Evolutionary conservation across 371 early-diverging fungal species (phyloP), one percentile per base, ranked within the genome.

Genomic region (Rhizopus stolonifer): DNA sequence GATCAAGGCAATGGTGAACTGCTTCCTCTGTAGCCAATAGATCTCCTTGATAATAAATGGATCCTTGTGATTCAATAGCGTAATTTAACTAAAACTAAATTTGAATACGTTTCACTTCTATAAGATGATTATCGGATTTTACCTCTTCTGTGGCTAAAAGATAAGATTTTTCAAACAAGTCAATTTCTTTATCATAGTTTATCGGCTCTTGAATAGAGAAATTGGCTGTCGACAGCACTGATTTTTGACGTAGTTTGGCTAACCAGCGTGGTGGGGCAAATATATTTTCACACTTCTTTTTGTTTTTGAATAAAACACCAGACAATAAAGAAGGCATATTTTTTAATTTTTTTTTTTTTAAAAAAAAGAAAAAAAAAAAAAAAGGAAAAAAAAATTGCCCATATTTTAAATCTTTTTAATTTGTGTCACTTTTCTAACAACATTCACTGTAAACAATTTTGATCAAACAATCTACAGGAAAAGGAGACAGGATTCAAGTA

Each of bases 11-110:
- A 14, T 26, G 33, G 15, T 63, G 46, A 2, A 65, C 40, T 2
- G 50, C 57, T 17, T 54, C 55, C 38, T 46, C 49, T 25, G 61
- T 54, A 21, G 66, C 38, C 11, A 34, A 4, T 8, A 53, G 39
- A 52, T 65, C 66, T 18, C 50, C 61, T 15, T 45, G 45, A n/a
- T 65, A 65, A 24, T 65, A 65, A 25, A 65, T 58, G 9, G 60
- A 60, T 9, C 66, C 61, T 46, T 65, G 61, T 6, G 61, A 58
- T 25, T 65, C 66, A 25, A 54, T 51, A 29, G 66, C 66, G 38
- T 61, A 65, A 29, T 18, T 46, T 14, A 65, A 52, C 61, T 65
- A 52, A n/a, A 11, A 36, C 0, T 10, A 55, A 21, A 15, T 31
- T 15, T 18, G 58, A 58, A n/a, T 32, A 19, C 7, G 43, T 17